A percentile compares a stretch with the other conserved stretches of the same genome.
These are phyloP conservation scores for Mimosa pudica DNA, from an alignment of 306 rosid genomes.

Conservation along the genomic window DNA sequence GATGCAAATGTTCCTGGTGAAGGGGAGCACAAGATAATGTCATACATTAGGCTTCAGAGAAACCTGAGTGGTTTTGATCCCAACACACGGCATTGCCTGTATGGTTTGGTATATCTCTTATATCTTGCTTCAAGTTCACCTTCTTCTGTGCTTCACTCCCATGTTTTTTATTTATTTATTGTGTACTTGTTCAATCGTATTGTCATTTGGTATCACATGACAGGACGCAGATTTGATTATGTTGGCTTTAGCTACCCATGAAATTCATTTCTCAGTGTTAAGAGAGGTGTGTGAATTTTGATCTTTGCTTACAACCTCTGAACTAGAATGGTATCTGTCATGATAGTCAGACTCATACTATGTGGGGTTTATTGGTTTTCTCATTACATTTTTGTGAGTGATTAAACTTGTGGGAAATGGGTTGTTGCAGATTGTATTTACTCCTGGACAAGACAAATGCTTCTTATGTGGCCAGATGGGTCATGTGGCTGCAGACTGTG, in stretches of 20 bases:
- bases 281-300: slow-evolving; percentile 74
- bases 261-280: slow-evolving; percentile 92
- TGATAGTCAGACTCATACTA: not conserved
- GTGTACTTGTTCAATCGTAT: slow-evolving; percentile 11
- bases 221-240: slow-evolving; percentile 99
- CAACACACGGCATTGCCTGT: slow-evolving; percentile 95
- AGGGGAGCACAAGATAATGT: slow-evolving; percentile 99
- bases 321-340: slow-evolving; percentile 10
- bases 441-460: slow-evolving; percentile 96
- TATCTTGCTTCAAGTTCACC: slow-evolving; percentile 45
- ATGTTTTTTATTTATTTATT: slow-evolving; percentile 19
- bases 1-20: slow-evolving; percentile 99
- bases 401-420: slow-evolving; percentile 30
- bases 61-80: slow-evolving; percentile 93
- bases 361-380: slow-evolving; percentile 19
- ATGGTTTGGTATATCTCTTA: slow-evolving; percentile 91
- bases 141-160: slow-evolving; percentile 2
- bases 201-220: slow-evolving; percentile 34
- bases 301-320: not conserved
- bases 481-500: slow-evolving; percentile 85
- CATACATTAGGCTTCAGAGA: slow-evolving; percentile 94
- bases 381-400: slow-evolving; percentile 21
- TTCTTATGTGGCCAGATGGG: slow-evolving; percentile 96
- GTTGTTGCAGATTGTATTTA: slow-evolving; percentile 76
- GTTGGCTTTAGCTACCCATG: slow-evolving; percentile 98